phyloP scores from a whole-genome alignment of 345 rosid genomes.

The Corymbia maculata region DNA sequence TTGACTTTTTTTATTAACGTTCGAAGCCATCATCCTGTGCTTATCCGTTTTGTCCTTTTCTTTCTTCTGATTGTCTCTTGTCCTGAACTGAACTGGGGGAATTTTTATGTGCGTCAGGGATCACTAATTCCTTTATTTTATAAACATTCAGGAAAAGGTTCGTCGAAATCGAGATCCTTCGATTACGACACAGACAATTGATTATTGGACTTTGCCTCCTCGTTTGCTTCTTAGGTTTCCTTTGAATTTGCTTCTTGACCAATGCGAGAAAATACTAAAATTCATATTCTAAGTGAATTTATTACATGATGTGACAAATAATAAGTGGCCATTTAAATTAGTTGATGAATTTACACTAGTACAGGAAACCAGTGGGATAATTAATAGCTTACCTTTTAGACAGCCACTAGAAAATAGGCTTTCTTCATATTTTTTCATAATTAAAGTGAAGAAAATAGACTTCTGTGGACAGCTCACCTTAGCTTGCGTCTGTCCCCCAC shows the following conservation, averaged over 20 bases:
- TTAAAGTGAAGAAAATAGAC: no score
- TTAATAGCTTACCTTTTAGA: not conserved
- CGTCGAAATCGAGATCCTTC: not conserved
- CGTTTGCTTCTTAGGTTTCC: not conserved
- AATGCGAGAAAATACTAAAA: not conserved
- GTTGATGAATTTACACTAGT: not conserved
- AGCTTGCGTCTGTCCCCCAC: not conserved
- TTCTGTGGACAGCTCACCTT: not conserved
- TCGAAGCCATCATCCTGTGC: not conserved
- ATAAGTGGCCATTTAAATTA: not conserved
- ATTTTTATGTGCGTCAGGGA: not conserved
- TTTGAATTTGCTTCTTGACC: not conserved
- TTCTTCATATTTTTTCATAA: no score
- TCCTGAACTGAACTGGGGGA: not conserved
- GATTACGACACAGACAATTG: rapidly evolving
- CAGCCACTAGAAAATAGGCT: not conserved
- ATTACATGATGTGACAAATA: not conserved
- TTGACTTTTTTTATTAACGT: not conserved
- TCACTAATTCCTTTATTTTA: not conserved
- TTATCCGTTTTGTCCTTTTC: not conserved
- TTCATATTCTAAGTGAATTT: not conserved
- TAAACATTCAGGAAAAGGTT: not conserved
- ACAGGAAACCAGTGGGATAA: not conserved
- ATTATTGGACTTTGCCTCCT: not conserved
- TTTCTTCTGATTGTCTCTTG: not conserved